Conservation (phyloP, 306 rosid genomes). For the Vigna reflexopilosa region DNA sequence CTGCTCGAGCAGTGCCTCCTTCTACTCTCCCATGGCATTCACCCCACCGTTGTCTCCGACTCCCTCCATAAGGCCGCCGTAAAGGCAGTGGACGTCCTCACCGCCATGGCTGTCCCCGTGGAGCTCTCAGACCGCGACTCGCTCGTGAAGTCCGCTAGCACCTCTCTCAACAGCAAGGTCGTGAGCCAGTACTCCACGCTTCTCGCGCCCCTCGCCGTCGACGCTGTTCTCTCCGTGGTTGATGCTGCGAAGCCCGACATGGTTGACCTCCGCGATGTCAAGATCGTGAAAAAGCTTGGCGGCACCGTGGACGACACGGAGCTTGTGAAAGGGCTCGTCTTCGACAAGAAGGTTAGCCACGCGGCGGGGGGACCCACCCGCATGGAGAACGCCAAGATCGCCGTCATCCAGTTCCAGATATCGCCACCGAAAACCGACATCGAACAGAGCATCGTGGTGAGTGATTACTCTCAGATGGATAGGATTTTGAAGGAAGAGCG, state of each 20-base stretch:
- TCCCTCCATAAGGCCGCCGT: slow-evolving; percentile 79
- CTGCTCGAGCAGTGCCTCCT: slow-evolving; percentile 73
- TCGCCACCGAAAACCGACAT: slow-evolving; percentile 94
- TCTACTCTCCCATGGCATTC: slow-evolving; percentile 84
- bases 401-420: slow-evolving; percentile 97
- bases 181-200: slow-evolving; percentile 92
- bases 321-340: slow-evolving; percentile 78
- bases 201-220: slow-evolving; percentile 95
- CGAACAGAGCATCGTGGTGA: slow-evolving; percentile 93
- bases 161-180: slow-evolving; percentile 94
- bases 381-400: slow-evolving; percentile 92
- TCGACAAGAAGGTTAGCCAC: slow-evolving; percentile 93
- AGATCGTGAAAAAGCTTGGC: slow-evolving; percentile 95
- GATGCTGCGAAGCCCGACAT: slow-evolving; percentile 70
- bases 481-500: slow-evolving; percentile 95
- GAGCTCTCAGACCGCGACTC: slow-evolving; percentile 91
- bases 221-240: slow-evolving; percentile 77
- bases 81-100: slow-evolving; percentile 79
- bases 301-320: slow-evolving; percentile 93
- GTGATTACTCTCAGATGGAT: slow-evolving; percentile 97
- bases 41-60: slow-evolving; percentile 88
- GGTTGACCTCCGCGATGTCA: slow-evolving; percentile 88
- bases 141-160: slow-evolving; percentile 82
- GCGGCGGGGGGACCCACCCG: slow-evolving; percentile 97
- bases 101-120: slow-evolving; percentile 96